These are phyloP conservation scores for Haberlea rhodopensis DNA, from an alignment of 257 asterid genomes.

Conservation along the genomic window DNA sequence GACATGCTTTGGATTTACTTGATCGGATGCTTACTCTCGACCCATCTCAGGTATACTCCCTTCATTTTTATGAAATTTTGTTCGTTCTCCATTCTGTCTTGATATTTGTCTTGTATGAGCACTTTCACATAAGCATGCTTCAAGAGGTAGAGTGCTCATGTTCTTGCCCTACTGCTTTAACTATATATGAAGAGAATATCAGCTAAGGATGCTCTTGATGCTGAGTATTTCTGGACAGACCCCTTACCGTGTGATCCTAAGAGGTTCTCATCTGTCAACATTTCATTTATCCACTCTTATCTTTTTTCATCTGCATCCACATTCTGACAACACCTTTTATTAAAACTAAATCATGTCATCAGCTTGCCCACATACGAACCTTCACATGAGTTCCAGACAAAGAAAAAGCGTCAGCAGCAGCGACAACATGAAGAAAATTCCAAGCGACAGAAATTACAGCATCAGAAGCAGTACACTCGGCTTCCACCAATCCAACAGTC, in stretches of 20 bases:
- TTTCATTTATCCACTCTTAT: neutral
- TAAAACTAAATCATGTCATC: conserved; percentile 16
- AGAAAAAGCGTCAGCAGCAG: conserved; percentile 87
- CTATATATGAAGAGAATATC: conserved; percentile 59
- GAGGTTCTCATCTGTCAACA: conserved; percentile 41
- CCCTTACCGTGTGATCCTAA: conserved; percentile 88
- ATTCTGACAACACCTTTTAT: conserved; percentile 13
- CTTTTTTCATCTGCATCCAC: neutral
- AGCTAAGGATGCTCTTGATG: conserved; percentile 86
- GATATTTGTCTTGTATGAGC: conserved; percentile 13
- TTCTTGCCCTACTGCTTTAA: conserved; percentile 17
- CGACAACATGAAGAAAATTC: conserved; percentile 73
- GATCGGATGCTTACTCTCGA: conserved; percentile 84
- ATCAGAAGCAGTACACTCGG: conserved; percentile 62
- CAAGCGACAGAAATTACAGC: conserved; percentile 71
- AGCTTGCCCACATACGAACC: conserved; percentile 82
- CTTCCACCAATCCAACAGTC: conserved; percentile 70
- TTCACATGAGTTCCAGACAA: conserved; percentile 89
- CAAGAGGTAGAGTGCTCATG: neutral
- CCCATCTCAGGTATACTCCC: conserved; percentile 70
- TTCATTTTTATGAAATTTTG: neutral
- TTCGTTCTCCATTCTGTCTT: conserved; percentile 1
- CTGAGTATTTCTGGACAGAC: conserved; percentile 86
- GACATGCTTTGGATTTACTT: conserved; percentile 87
- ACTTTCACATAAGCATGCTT: conserved; percentile 13